Percentiles rank a stretch among this genome's conserved stretches.
These are phyloP conservation scores for Aspergillus puulaauensis DNA, from an alignment of 2,329 filamentous ascomycete species.

Conservation along the genomic window DNA sequence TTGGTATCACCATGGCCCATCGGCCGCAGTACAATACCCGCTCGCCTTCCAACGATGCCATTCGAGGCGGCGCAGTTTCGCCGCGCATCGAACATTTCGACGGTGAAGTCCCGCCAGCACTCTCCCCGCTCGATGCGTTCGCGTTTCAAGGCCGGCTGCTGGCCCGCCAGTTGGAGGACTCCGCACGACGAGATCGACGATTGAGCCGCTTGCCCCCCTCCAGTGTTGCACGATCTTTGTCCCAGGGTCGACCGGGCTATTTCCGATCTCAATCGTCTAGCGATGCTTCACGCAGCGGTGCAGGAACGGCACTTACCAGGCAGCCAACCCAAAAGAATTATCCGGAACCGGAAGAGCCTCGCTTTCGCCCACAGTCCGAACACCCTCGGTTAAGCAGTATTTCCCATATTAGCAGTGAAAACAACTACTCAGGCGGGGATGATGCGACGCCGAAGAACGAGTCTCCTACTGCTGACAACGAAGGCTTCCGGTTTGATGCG, in stretches of 20 bases:
- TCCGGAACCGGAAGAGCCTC: constrained; percentile 45
- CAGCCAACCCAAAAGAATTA: constrained; percentile 40
- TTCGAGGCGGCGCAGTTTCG: constrained; percentile 63
- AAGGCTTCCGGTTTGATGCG: constrained; percentile 22
- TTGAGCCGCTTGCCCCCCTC: constrained; percentile 83
- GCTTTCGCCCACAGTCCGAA: constrained; percentile 67
- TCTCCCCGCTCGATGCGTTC: constrained; percentile 94
- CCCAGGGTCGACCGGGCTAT: constrained; percentile 73
- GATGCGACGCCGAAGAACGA: constrained; percentile 29
- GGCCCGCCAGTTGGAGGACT: constrained; percentile 82
- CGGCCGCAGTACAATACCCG: constrained; percentile 62
- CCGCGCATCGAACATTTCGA: constrained; percentile 70
- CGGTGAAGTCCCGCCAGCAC: constrained; percentile 75
- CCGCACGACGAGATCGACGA: constrained; percentile 69
- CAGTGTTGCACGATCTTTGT: constrained; percentile 79
- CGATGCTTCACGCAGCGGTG: constrained; percentile 25
- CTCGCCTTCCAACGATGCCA: constrained; percentile 55
- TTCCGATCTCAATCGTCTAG: constrained; percentile 74
- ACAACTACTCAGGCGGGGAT: constrained; percentile 40
- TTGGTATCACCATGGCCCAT: constrained; percentile 47
- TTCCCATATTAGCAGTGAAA: constrained; percentile 39
- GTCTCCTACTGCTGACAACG: constrained; percentile 19
- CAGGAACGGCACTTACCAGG: constrained; percentile 24
- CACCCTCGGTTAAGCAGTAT: constrained; percentile 70
- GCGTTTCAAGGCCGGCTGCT: constrained; percentile 86